Evolutionary conservation across 1,139 yeast species (phyloP).

Genomic region (Nakaseomyces bracarensis): DNA sequence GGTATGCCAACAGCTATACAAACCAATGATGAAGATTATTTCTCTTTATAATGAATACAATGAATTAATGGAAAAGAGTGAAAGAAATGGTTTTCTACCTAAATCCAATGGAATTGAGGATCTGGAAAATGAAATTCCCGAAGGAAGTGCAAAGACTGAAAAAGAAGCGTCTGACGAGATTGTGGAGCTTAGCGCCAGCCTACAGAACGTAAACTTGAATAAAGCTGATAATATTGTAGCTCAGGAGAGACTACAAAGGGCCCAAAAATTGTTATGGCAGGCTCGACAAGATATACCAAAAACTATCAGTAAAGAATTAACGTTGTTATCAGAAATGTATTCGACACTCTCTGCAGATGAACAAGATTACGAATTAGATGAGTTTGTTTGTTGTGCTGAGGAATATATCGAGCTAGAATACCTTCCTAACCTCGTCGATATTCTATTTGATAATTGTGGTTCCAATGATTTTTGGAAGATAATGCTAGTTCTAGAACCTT

Average conservation of each 20-base stretch:
- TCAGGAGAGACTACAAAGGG: slow-evolving; percentile 28
- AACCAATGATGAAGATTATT: slow-evolving; percentile 33
- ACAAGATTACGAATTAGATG: slow-evolving; percentile 32
- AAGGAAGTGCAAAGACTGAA: slow-evolving; percentile 8
- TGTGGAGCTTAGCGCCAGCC: slow-evolving; percentile 3
- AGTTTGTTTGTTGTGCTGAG: slow-evolving; percentile 33
- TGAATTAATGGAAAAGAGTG: slow-evolving; percentile 32
- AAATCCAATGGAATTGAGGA: slow-evolving; percentile 9
- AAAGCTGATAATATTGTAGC: slow-evolving; percentile 18
- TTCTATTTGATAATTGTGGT: slow-evolving; percentile 29
- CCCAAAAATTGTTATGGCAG: slow-evolving; percentile 31
- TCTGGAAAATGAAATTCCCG: slow-evolving; percentile 8
- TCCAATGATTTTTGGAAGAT: slow-evolving; percentile 29
- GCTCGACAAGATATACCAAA: slow-evolving; percentile 33
- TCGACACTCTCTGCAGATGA: slow-evolving; percentile 32
- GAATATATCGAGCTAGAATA: slow-evolving; percentile 32
- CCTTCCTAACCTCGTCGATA: slow-evolving; percentile 29
- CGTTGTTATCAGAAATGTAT: slow-evolving; percentile 32
- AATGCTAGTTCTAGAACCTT: slow-evolving; percentile 31
- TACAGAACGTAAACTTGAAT: slow-evolving; percentile 9
- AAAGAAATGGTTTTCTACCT: slow-evolving; percentile 29
- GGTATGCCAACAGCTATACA: slow-evolving; percentile 32
- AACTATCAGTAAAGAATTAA: slow-evolving; percentile 31
- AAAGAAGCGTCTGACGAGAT: slow-evolving; percentile 7
- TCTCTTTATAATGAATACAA: slow-evolving; percentile 32